Percentiles rank a stretch among this genome's conserved stretches.
Evolutionary conservation across 164 flowering plant species (phyloP).

Genomic region (Kingdonia uniflora): DNA sequence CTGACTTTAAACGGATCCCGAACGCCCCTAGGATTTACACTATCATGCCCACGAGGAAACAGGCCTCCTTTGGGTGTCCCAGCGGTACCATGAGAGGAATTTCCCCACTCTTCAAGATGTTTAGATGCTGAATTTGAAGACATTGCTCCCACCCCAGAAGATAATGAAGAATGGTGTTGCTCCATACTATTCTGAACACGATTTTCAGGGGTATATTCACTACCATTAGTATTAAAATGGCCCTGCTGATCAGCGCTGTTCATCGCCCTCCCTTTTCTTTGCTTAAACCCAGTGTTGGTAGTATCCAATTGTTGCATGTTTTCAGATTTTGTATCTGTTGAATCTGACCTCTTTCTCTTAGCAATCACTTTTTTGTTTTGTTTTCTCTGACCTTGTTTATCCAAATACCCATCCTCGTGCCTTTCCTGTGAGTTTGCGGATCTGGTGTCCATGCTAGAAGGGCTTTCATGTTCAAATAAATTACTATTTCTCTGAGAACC

Average conservation of each 20-base stretch:
- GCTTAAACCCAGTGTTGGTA: conserved; percentile 17
- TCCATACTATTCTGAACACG: conserved; percentile 15
- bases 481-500: conserved; percentile 42
- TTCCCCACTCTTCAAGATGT: conserved; percentile 29
- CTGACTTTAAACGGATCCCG: conserved; percentile 36
- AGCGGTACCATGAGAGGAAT: conserved; percentile 17
- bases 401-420: conserved; percentile 31
- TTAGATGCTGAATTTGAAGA: conserved; percentile 15
- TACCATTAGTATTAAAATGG: conserved; percentile 23
- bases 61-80: conserved; percentile 22
- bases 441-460: conserved; percentile 61
- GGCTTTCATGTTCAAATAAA: conserved; percentile 69
- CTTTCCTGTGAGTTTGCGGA: conserved; percentile 67
- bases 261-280: conserved; percentile 38
- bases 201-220: conserved; percentile 21
- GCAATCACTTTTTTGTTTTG: conserved; percentile 36
- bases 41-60: conserved; percentile 21
- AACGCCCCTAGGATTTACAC: conserved; percentile 21
- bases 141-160: not conserved
- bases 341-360: conserved; percentile 63
- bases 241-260: conserved; percentile 30
- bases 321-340: conserved; percentile 37
- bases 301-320: conserved; percentile 33
- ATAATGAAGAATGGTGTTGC: too few relatives aligned
- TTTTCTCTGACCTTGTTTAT: conserved; percentile 32